These are phyloP conservation scores for Fusarium sp. DNA, from an alignment of 2,329 filamentous ascomycete genomes.

Conservation along the genomic window DNA sequence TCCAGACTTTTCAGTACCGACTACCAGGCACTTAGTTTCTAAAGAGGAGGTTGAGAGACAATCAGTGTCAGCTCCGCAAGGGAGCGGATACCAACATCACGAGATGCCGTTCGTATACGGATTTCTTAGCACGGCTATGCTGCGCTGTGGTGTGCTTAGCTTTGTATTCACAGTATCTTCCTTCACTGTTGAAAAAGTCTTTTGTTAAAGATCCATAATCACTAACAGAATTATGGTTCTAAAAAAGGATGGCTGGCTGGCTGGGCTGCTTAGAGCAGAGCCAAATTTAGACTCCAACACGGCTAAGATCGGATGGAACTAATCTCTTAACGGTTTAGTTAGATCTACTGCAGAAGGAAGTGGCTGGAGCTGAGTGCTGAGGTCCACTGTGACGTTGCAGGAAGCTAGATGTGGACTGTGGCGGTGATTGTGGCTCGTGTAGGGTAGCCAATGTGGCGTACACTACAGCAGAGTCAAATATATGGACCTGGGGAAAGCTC, in stretches of 20 bases:
- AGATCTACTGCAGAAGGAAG: neutral
- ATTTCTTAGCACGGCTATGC: neutral
- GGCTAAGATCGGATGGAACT: constrained; percentile 25
- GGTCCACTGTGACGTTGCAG: constrained; percentile 30
- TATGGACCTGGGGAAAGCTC: constrained; percentile 32
- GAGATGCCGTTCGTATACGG: neutral
- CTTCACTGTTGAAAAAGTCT: constrained; percentile 20
- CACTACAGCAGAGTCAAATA: neutral
- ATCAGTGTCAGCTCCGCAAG: constrained; percentile 11
- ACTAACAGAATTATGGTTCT: constrained; percentile 3
- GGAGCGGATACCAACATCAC: constrained; percentile 2
- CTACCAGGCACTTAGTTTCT: constrained; percentile 9
- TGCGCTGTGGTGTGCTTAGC: neutral
- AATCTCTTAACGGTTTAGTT: neutral
- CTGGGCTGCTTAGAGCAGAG: constrained; percentile 31
- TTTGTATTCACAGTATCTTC: constrained; percentile 33
- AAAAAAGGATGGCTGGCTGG: constrained; percentile 21
- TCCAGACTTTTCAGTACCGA: constrained; percentile 1
- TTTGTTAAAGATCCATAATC: constrained; percentile 1
- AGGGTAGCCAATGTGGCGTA: constrained; percentile 14
- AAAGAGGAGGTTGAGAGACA: constrained; percentile 14
- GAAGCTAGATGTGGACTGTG: neutral
- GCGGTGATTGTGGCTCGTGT: constrained; percentile 9
- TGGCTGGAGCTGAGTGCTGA: constrained; percentile 32
- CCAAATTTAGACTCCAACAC: constrained; percentile 41